Base-by-base conservation (phyloP, 148 eudicot species). In the Rhododendron ovatum region DNA sequence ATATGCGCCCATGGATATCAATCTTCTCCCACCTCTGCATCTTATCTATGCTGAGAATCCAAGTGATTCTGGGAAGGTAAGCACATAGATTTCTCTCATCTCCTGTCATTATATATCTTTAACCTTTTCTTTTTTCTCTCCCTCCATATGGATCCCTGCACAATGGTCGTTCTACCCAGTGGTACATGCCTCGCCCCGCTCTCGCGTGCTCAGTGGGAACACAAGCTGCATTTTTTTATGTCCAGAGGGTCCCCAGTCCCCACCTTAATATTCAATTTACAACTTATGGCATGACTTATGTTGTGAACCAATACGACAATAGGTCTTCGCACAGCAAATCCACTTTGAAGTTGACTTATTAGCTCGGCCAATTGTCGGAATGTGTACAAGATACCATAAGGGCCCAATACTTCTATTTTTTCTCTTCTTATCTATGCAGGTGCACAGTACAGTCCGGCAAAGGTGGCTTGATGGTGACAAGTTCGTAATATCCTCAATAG, bases 11-110 rank as follows among this genome's bases (percentile, higher is more conserved):
- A 90, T 98, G 95, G 95, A 95, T 88, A 82, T 88, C 69, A 86
- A 53, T 90, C 90, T 91, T 79, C 95, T 97, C 86, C 99, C 98
- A 61, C 94, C 94, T 78, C 95, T 98, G 18, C 87, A 95, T 87
- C 95, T 98, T 84, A 93, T 98, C 53, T 98, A 95, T 89, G 98
- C 98, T 71, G 98, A 94, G 85, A 97, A 97, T 91, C 99, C 99
- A 51, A 97, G 99, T 85, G 98, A 97, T 87, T 97, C 99, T 35
- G 98, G 99, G 37, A 97, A 97, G 98, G 99, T 96, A 24, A 90
- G 93, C 80, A 63, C 81, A 57, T 28, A 3, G 63, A 47, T 82
- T 30, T 61, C 69, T 81, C 26, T 30, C 65, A 30, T n/a, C 41
- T 57, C 9, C 71, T 59, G 11, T 82, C 28, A 35, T 59, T 57